Evolutionary conservation across 805 yeast species (phyloP).

Genomic region (Cyberlindnera sargentensis): DNA sequence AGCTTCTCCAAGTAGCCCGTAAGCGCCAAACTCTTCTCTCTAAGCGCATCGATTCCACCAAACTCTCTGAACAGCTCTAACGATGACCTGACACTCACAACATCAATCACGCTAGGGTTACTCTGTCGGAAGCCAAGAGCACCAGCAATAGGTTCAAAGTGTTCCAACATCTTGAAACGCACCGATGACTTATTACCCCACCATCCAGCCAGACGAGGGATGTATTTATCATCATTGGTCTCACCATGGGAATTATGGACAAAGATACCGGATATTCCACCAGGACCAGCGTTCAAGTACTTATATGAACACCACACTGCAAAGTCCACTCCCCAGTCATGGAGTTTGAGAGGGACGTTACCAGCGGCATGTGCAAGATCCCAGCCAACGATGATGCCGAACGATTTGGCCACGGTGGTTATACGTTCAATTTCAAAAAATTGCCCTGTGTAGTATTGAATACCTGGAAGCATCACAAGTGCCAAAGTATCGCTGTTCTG

Average conservation of each 20-base stretch:
- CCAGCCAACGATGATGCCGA: conserved; percentile 71
- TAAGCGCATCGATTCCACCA: conserved; percentile 53
- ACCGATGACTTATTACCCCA: conserved; percentile 79
- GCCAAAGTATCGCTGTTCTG: conserved; percentile 56
- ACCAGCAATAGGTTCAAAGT: conserved; percentile 73
- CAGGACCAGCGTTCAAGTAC: conserved; percentile 89
- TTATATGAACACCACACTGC: conserved; percentile 95
- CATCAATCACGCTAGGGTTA: conserved; percentile 84
- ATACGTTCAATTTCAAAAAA: conserved; percentile 67
- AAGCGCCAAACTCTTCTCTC: conserved; percentile 48
- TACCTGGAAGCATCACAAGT: conserved; percentile 74
- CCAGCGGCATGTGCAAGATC: conserved; percentile 95
- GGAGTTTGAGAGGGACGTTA: conserved; percentile 68
- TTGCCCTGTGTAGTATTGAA: conserved; percentile 92
- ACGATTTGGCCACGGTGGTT: conserved; percentile 51
- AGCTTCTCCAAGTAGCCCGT: conserved; percentile 49
- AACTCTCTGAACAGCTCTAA: conserved; percentile 50
- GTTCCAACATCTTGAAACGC: conserved; percentile 74
- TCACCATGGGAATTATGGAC: conserved; percentile 47
- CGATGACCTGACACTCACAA: conserved; percentile 64
- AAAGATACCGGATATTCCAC: conserved; percentile 83
- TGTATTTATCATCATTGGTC: conserved; percentile 25
- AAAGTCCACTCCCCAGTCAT: conserved; percentile 88
- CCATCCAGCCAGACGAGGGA: conserved; percentile 90
- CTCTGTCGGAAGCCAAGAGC: conserved; percentile 88